These are phyloP conservation scores for Cladosporium velox DNA, from an alignment of 2,329 filamentous ascomycete genomes.

Conservation along the genomic window DNA sequence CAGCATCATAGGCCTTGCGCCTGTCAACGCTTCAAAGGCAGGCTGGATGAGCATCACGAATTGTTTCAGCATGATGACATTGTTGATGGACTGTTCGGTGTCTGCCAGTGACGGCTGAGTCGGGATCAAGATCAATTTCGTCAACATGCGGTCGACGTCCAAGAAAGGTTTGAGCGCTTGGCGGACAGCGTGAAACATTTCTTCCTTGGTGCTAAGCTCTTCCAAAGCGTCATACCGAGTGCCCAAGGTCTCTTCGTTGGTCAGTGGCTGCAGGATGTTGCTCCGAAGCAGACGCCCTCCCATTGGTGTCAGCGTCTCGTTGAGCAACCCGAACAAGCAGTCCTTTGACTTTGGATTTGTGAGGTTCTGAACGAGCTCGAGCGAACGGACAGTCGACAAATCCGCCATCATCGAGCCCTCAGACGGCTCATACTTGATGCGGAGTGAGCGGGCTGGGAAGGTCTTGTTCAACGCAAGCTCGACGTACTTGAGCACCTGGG, in stretches of 20 bases:
- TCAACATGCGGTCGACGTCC: slow-evolving; percentile 79
- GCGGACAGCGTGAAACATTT: slow-evolving; percentile 77
- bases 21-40: slow-evolving; percentile 67
- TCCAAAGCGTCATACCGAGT: slow-evolving; percentile 80
- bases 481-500: slow-evolving; percentile 76
- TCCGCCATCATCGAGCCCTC: slow-evolving; percentile 97
- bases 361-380: slow-evolving; percentile 89
- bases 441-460: slow-evolving; percentile 77
- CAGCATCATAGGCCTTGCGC: slow-evolving; percentile 66
- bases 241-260: slow-evolving; percentile 65
- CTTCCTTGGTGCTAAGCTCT: slow-evolving; percentile 78
- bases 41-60: slow-evolving; percentile 70
- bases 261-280: slow-evolving; percentile 87
- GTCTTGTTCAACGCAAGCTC: slow-evolving; percentile 67
- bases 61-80: slow-evolving; percentile 82
- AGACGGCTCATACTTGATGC: slow-evolving; percentile 82
- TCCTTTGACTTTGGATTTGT: slow-evolving; percentile 76
- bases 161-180: slow-evolving; percentile 74
- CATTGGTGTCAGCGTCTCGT: slow-evolving; percentile 86
- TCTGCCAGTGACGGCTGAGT: slow-evolving; percentile 65
- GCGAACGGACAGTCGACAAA: slow-evolving; percentile 77
- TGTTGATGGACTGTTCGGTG: slow-evolving; percentile 80
- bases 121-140: slow-evolving; percentile 78
- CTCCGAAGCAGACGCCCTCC: slow-evolving; percentile 78
- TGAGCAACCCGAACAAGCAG: slow-evolving; percentile 81